Conservation (phyloP, 306 rosid genomes). For the Citrullus amarus region DNA sequence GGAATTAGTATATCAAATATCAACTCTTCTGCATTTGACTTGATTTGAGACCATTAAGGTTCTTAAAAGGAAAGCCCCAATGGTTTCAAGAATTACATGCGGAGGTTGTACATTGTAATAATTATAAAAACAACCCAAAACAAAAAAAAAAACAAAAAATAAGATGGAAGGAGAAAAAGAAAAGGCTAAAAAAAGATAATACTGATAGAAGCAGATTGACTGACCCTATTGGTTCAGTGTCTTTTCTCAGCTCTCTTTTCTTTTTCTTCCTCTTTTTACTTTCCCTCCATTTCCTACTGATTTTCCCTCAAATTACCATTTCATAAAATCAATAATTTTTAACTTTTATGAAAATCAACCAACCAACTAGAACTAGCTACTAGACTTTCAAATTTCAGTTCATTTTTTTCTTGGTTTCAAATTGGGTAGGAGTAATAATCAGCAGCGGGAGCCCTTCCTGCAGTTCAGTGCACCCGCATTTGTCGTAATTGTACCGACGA, state of each 20-base stretch:
- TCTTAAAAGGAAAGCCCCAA: slow-evolving; percentile 21
- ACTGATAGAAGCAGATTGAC: slow-evolving; percentile 12
- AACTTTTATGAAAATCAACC: neutral
- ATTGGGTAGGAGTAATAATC: slow-evolving; percentile 21
- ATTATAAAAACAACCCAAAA: slow-evolving; percentile 2
- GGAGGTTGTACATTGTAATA: slow-evolving; percentile 47
- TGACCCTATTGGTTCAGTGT: neutral
- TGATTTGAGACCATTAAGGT: slow-evolving; percentile 24
- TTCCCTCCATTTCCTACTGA: neutral
- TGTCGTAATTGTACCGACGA: slow-evolving; percentile 65
- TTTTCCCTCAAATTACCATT: neutral
- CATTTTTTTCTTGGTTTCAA: no score
- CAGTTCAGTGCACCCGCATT: slow-evolving; percentile 64
- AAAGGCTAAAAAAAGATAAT: slow-evolving; percentile 11
- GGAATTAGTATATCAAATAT: slow-evolving; percentile 6
- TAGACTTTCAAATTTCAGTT: neutral
- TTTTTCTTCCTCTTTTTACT: neutral
- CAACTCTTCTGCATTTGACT: slow-evolving; percentile 83
- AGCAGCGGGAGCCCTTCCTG: slow-evolving; percentile 77
- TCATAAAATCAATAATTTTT: neutral
- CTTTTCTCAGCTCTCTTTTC: neutral
- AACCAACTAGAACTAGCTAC: neutral
- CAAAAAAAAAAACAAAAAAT: neutral
- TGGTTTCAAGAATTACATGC: slow-evolving; percentile 41
- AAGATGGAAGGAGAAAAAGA: slow-evolving; percentile 15